Evolutionary conservation across 371 early-diverging fungal species (phyloP).

Genomic region (Zancudomyces culisetae): DNA sequence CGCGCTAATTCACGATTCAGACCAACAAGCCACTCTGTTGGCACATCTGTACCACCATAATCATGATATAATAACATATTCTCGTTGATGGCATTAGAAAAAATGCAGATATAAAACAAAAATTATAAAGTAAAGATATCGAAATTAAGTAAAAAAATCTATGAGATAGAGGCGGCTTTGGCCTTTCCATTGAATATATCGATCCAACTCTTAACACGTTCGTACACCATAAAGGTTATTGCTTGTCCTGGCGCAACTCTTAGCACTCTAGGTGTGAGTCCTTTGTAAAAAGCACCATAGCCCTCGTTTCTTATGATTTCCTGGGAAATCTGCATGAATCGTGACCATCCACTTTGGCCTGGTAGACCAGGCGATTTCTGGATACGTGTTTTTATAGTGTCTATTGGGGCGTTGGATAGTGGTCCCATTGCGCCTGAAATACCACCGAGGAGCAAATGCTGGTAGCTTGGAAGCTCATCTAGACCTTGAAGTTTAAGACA

Average conservation of each 20-base stretch:
- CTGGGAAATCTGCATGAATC: slow-evolving; percentile 53
- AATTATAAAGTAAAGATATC: too few relatives aligned
- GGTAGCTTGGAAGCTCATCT: slow-evolving; percentile 79
- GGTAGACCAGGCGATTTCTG: slow-evolving; percentile 52
- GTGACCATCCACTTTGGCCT: slow-evolving; percentile 53
- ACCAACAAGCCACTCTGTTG: too few relatives aligned
- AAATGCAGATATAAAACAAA: too few relatives aligned
- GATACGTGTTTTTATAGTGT: slow-evolving; percentile 95
- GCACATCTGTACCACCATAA: too few relatives aligned
- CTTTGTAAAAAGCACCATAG: slow-evolving; percentile 83
- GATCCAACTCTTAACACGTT: slow-evolving; percentile 57
- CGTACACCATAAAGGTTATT: slow-evolving; percentile 75
- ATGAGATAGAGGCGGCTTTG: background rate
- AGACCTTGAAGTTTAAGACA: slow-evolving; percentile 41
- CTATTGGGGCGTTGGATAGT: slow-evolving; percentile 89
- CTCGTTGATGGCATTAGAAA: too few relatives aligned
- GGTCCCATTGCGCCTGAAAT: slow-evolving; percentile 95
- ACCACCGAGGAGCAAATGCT: slow-evolving; percentile 76
- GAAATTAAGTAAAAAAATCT: too few relatives aligned
- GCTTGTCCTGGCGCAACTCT: slow-evolving; percentile 77
- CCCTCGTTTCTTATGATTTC: slow-evolving; percentile 77
- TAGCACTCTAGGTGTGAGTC: slow-evolving; percentile 80
- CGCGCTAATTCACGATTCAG: too few relatives aligned
- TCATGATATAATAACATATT: too few relatives aligned
- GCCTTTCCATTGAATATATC: slow-evolving; percentile 12